Evolutionary conservation across 2,329 filamentous ascomycete species (phyloP).

Genomic region (Aspergillus puulaauensis): DNA sequence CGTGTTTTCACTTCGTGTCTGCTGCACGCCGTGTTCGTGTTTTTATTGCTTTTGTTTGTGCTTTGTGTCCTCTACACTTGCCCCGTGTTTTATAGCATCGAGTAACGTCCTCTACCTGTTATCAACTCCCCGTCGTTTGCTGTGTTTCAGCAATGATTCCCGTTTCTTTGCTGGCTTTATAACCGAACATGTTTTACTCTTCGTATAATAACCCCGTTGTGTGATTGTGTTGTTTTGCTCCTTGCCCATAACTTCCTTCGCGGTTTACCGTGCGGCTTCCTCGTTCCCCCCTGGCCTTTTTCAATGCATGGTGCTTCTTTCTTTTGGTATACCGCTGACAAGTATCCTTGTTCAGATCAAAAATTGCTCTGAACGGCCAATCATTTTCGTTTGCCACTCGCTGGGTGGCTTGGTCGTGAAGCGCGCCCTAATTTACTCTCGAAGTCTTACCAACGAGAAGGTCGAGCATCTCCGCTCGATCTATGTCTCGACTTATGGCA

Average conservation of each 20-base stretch:
- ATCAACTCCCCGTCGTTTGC: too few relatives aligned
- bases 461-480: constrained; percentile 67
- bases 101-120: too few relatives aligned
- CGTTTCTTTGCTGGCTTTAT: too few relatives aligned
- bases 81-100: too few relatives aligned
- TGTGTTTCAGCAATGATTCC: not conserved
- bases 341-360: constrained; percentile 30
- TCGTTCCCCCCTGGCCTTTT: too few relatives aligned
- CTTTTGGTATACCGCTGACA: not conserved
- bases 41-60: not conserved
- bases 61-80: not conserved
- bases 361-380: constrained; percentile 59
- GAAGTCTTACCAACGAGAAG: constrained; percentile 58
- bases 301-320: not conserved
- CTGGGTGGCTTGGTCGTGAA: constrained; percentile 73
- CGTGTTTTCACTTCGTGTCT: constrained; percentile 13
- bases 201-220: too few relatives aligned
- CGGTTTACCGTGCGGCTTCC: too few relatives aligned
- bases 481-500: constrained; percentile 72
- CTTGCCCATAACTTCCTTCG: too few relatives aligned
- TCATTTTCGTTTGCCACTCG: constrained; percentile 75
- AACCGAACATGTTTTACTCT: too few relatives aligned
- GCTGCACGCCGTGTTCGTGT: too few relatives aligned
- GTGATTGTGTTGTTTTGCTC: too few relatives aligned
- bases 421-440: constrained; percentile 66